phyloP scores from a whole-genome alignment of 495 filamentous ascomycete species.

The Neurospora pannonica region DNA sequence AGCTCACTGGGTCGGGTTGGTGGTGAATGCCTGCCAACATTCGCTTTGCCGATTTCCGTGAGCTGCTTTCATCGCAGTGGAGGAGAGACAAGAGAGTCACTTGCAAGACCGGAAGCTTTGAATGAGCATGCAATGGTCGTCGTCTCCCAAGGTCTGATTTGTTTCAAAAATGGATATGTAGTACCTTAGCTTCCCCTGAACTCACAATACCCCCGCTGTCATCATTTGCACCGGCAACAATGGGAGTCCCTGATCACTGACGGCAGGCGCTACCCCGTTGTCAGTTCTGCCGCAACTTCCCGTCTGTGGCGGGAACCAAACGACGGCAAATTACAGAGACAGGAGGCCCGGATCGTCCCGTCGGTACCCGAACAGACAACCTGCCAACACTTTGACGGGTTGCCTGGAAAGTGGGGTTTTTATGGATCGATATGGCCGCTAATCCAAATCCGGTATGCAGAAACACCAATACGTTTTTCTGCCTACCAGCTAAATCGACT shows the following conservation, averaged over 20 bases:
- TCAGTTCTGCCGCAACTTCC: no score
- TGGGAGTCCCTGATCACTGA: background rate
- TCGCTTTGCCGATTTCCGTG: background rate
- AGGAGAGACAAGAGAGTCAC: background rate
- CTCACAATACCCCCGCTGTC: background rate
- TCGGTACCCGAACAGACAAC: background rate
- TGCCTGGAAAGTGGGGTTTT: no score
- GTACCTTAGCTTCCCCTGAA: background rate
- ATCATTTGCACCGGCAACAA: background rate
- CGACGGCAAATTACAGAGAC: background rate
- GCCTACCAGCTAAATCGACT: no score
- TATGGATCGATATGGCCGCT: no score
- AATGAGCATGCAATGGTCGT: background rate
- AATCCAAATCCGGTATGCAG: no score
- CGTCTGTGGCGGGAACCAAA: background rate
- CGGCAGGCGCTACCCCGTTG: background rate
- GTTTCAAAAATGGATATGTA: no score
- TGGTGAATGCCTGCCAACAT: background rate
- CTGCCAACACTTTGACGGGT: no score
- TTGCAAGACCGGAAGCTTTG: background rate
- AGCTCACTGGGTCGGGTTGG: background rate
- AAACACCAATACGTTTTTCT: no score
- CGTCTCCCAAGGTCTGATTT: no score
- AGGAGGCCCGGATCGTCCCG: background rate
- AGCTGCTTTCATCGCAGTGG: background rate